These are phyloP conservation scores for Tetradesmus lagerheimii DNA, from an alignment of 139 green algal species.

Conservation along the genomic window DNA sequence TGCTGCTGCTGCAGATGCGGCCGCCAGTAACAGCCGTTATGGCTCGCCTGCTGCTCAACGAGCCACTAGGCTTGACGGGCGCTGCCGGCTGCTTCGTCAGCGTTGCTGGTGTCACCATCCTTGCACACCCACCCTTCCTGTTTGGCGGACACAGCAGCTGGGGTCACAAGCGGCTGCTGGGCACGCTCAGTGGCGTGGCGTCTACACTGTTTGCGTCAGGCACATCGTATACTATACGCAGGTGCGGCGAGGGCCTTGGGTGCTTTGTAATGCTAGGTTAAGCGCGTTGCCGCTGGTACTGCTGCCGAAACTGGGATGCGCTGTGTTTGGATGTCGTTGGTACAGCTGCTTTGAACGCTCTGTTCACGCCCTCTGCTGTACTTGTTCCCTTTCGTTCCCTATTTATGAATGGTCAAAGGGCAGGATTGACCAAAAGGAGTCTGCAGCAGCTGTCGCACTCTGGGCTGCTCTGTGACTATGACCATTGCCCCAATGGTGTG, in stretches of 20 bases:
- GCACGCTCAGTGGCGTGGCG: slow-evolving; percentile 41
- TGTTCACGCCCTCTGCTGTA: too few species aligned
- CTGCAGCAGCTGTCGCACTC: too few species aligned
- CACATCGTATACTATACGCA: slow-evolving; percentile 35
- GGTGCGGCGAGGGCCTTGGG: neutral
- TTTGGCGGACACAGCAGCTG: slow-evolving; percentile 42
- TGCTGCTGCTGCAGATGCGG: slow-evolving; percentile 49
- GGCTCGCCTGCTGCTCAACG: slow-evolving; percentile 35
- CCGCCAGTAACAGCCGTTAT: slow-evolving; percentile 55
- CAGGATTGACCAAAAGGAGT: too few species aligned
- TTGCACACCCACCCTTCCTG: slow-evolving; percentile 61
- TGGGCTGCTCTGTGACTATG: too few species aligned
- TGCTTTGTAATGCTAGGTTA: too few species aligned
- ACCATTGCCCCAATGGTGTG: too few species aligned
- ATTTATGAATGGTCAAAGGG: too few species aligned
- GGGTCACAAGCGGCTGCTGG: slow-evolving; percentile 45
- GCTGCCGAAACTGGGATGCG: too few species aligned
- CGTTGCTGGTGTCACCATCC: slow-evolving; percentile 55
- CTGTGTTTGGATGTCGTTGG: too few species aligned
- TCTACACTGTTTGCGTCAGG: slow-evolving; percentile 46
- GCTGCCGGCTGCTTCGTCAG: slow-evolving; percentile 38
- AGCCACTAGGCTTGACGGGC: slow-evolving; percentile 36
- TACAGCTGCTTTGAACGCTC: too few species aligned
- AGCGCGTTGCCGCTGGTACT: too few species aligned
- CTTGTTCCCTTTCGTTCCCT: too few species aligned